phyloP scores from a whole-genome alignment of 2,329 filamentous ascomycete genomes.

The Pseudogymnoascus sp. region DNA sequence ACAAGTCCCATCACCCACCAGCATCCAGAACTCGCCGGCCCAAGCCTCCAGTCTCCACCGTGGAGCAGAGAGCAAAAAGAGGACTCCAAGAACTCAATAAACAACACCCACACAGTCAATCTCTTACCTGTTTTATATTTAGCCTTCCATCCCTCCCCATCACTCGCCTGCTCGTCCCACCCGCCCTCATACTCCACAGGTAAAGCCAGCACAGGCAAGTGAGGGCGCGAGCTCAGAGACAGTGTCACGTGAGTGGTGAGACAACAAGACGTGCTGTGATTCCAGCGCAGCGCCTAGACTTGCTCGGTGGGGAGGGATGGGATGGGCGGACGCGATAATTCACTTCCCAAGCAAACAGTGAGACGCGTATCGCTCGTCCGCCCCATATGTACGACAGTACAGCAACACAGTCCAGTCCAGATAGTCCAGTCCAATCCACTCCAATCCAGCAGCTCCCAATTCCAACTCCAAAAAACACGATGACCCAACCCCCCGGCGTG shows the following conservation, averaged over 20 bases:
- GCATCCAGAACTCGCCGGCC: not conserved
- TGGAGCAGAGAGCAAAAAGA: not conserved
- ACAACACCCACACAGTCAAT: not conserved
- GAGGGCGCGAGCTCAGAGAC: not conserved
- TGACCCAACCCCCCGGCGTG: not conserved
- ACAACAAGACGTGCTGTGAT: not conserved
- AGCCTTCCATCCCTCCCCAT: too few relatives aligned
- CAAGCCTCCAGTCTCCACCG: not conserved
- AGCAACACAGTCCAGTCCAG: not conserved
- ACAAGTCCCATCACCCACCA: not conserved
- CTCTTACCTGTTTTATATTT: not conserved
- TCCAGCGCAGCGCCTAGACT: not conserved
- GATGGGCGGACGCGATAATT: not conserved
- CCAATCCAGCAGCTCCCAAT: too few relatives aligned
- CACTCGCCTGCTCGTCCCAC: too few relatives aligned
- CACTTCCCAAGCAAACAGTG: not conserved
- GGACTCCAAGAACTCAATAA: not conserved
- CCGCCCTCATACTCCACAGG: not conserved
- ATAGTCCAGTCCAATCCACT: too few relatives aligned
- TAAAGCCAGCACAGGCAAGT: not conserved
- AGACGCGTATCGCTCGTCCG: not conserved
- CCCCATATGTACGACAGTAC: not conserved
- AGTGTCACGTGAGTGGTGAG: not conserved
- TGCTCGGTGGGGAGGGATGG: not conserved
- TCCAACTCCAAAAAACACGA: not conserved